Evolutionary conservation across 2,329 filamentous ascomycete species (phyloP), one percentile per base, ranked within the genome.

Genomic region (Cladophialophora carrionii): DNA sequence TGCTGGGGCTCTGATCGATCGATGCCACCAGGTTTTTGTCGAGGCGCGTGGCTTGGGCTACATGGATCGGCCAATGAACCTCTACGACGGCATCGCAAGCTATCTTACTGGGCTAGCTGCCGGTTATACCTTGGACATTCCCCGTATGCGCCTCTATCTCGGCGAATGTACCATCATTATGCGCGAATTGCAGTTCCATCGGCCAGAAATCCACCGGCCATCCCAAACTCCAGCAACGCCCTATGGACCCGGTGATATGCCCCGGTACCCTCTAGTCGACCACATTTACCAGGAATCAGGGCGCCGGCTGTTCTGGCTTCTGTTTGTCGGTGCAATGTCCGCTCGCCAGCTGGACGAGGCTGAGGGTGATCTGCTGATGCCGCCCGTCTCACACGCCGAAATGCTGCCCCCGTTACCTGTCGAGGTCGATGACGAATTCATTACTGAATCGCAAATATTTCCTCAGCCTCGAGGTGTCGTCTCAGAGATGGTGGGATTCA

Each of bases 351-450:
- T 95, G 20, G 91, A 91, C 37, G 85, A 86, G 17, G 85, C 85
- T 0, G 88, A 90, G 67, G 85, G 86, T 41, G 90, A 92, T 71
- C 80, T 93, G 43, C 84, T 90, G 41, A 87, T 96, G 57, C 87
- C 90, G 8, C 91, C 91, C 2, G 87, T 89, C 1, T 96, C 91
- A 0, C 86, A 87, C 0, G 87, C 84, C 29, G 86, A 91, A 51
- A 89, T 87, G 4, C 92, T 95, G 70, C 92, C 92, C 3, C 89
- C 90, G 7, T 82, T 92, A 12, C 92, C 92, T 0, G 80, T 88
- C 22, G 92, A 96, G 72, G 87, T 96, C 0, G 92, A 96, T 71
- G 92, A 96, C 76, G 87, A 89, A 63, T 93, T 87, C 73, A 90
- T 96, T 64, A 88, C 88, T 64, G 81, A 88, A 0, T 85, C 87